phyloP scores from a whole-genome alignment of 2,329 filamentous ascomycete genomes.

The Sporothrix luriei region DNA sequence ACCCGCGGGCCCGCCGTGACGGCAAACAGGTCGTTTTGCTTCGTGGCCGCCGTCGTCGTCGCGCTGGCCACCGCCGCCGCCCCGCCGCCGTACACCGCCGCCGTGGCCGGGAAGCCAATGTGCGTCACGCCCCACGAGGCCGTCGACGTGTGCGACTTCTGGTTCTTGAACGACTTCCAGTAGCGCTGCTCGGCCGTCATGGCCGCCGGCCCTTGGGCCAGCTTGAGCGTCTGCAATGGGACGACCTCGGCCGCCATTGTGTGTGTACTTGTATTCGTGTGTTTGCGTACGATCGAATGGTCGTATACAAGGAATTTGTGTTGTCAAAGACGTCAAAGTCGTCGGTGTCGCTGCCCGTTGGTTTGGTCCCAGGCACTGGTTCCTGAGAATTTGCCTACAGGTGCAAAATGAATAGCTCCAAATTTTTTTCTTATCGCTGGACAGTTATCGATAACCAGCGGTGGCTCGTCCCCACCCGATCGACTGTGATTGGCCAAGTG shows the following conservation, averaged over 20 bases:
- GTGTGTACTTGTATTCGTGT: slow-evolving; percentile 1
- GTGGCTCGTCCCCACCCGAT: not conserved
- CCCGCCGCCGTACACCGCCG: slow-evolving; percentile 42
- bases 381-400: slow-evolving; percentile 17
- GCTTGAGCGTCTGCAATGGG: slow-evolving; percentile 77
- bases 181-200: slow-evolving; percentile 91
- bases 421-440: slow-evolving; percentile 28
- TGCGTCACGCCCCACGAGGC: slow-evolving; percentile 88
- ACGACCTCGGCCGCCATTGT: slow-evolving; percentile 84
- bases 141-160: slow-evolving; percentile 85
- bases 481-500: not conserved
- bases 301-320: not conserved
- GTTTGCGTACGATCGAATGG: not conserved
- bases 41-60: slow-evolving; percentile 46
- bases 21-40: slow-evolving; percentile 74
- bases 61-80: slow-evolving; percentile 49
- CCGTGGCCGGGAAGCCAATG: slow-evolving; percentile 70
- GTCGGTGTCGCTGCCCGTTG: not conserved
- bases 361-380: not conserved
- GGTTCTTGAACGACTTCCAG: slow-evolving; percentile 94
- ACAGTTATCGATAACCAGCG: slow-evolving; percentile 19
- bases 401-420: slow-evolving; percentile 21
- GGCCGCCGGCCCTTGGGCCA: slow-evolving; percentile 78
- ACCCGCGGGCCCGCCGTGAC: slow-evolving; percentile 93
- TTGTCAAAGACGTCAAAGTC: not conserved